Evolutionary conservation across 192 early-diverging fungal species (phyloP).

Genomic region (Podila verticillata): DNA sequence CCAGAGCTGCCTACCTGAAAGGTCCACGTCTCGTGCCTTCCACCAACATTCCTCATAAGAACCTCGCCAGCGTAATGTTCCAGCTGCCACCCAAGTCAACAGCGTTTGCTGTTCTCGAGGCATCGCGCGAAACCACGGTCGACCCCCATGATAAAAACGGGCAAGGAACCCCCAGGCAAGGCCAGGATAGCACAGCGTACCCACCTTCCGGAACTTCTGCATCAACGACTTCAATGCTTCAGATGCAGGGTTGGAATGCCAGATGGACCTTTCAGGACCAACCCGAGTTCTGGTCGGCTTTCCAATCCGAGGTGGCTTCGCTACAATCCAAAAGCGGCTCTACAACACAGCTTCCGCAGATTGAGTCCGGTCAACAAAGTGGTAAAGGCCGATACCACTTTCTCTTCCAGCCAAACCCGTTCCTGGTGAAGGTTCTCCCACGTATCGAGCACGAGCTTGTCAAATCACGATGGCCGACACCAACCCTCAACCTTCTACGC

Average conservation of each 20-base stretch:
- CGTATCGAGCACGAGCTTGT: slow-evolving; percentile 26
- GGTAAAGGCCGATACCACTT: slow-evolving; percentile 6
- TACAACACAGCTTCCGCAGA: background rate
- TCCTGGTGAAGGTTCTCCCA: slow-evolving; percentile 27
- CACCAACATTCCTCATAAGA: slow-evolving; percentile 49
- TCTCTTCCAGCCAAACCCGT: slow-evolving; percentile 47
- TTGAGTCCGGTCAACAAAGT: background rate
- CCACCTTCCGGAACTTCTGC: background rate
- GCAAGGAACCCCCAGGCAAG: no score
- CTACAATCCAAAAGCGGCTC: background rate
- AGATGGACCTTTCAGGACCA: slow-evolving; percentile 42
- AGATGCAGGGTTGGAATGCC: slow-evolving; percentile 37
- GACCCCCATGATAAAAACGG: no score
- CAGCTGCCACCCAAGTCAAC: slow-evolving; percentile 52
- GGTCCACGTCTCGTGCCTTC: slow-evolving; percentile 36
- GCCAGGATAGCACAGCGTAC: background rate
- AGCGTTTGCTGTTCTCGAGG: slow-evolving; percentile 51
- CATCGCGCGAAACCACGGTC: background rate
- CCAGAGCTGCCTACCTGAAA: slow-evolving; percentile 4
- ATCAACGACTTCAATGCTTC: slow-evolving; percentile 12
- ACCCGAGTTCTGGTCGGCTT: slow-evolving; percentile 11
- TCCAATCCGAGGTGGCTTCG: slow-evolving; percentile 7
- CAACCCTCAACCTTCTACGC: background rate
- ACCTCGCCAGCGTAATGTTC: slow-evolving; percentile 22
- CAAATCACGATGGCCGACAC: background rate